A percentile compares a stretch with the other conserved stretches of the same genome.
Evolutionary conservation across 768 basidiomycete genomes (phyloP).

Genomic region (Tremella yokohamensis): DNA sequence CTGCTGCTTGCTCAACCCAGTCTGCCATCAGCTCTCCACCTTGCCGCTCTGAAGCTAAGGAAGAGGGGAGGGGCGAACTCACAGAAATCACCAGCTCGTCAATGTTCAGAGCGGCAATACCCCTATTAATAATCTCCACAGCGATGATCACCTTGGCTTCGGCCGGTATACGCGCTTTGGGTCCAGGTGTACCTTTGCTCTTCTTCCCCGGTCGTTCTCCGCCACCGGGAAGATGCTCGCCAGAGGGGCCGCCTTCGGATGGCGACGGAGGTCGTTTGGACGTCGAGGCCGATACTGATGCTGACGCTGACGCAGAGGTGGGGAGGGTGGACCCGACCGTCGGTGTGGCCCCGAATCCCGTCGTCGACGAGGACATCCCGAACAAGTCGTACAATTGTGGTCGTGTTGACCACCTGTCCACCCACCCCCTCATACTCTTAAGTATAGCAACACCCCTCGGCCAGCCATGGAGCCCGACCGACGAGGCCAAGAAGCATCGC

Average conservation of each 20-base stretch:
- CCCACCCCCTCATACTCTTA: too few relatives aligned
- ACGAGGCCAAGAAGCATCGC: too few relatives aligned
- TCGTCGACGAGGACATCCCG: too few relatives aligned
- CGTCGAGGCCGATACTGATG: not conserved
- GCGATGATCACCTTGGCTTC: conserved; percentile 19
- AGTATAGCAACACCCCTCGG: too few relatives aligned
- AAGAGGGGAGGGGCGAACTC: not conserved
- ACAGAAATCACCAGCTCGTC: conserved; percentile 20
- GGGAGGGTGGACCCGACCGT: too few relatives aligned
- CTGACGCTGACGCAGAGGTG: too few relatives aligned
- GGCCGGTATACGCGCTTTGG: conserved; percentile 16
- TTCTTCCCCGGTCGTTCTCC: not conserved
- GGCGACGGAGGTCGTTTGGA: conserved; percentile 2
- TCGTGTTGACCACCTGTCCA: too few relatives aligned
- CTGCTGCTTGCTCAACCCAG: conserved; percentile 29
- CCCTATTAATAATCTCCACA: conserved; percentile 22
- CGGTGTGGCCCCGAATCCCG: too few relatives aligned
- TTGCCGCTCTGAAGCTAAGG: too few relatives aligned
- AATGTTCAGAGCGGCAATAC: conserved; percentile 15
- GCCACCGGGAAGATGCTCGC: too few relatives aligned
- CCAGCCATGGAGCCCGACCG: too few relatives aligned
- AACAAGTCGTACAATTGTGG: too few relatives aligned
- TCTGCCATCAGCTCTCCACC: conserved; percentile 15
- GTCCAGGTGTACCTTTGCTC: conserved; percentile 13
- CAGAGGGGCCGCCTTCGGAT: not conserved